Evolutionary conservation across 2,329 filamentous ascomycete species (phyloP), one percentile per base, ranked within the genome.

Genomic region (Colletotrichum salicis): DNA sequence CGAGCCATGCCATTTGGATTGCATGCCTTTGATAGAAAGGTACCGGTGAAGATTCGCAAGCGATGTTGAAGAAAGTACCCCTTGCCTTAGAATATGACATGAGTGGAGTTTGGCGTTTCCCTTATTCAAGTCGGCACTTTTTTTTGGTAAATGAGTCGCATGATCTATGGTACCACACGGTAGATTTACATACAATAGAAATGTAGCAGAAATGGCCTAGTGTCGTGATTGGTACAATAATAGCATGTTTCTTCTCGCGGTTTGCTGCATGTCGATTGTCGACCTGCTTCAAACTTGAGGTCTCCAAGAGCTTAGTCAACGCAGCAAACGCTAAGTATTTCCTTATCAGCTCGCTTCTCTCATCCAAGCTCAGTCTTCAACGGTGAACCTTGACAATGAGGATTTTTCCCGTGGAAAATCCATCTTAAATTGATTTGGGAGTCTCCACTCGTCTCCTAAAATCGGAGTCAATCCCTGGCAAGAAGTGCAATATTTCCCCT

Each of bases 1-100:
- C 13, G 67, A 31, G 29, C 51, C 7, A 37, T 70, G 31, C 70
- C 70, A 8, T 72, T 72, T 35, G 70, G 70, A 3, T 58, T 61
- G 7, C 67, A 72, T 12, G 57, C 56, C 4, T 72, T 72, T 24
- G 55, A 55, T 31, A 57, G 67, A n/a, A 19, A 24, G 5, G 24
- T 72, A 6, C 56, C 70, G 4, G 29, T 71, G 1, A 35, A 27
- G 5, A 22, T 57, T 24, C 27, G 24, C 11, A 37, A 48, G 37
- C 22, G 35, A 29, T 10, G 41, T 3, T 48, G 41, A 48, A 19
- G 6, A 11, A 22, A 4, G 41, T 19, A 48, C 22, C 10, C 15
- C 19, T 48, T 48, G 5, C 15, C 19, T 48, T 48, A 11, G 41
- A 48, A 22, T 11, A 7, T 35, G 11, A 12, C 41, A 48, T n/a